Percentiles rank a stretch among this genome's conserved stretches.
Evolutionary conservation across 805 yeast genomes (phyloP).

Genomic region (Nakazawaea holstii): DNA sequence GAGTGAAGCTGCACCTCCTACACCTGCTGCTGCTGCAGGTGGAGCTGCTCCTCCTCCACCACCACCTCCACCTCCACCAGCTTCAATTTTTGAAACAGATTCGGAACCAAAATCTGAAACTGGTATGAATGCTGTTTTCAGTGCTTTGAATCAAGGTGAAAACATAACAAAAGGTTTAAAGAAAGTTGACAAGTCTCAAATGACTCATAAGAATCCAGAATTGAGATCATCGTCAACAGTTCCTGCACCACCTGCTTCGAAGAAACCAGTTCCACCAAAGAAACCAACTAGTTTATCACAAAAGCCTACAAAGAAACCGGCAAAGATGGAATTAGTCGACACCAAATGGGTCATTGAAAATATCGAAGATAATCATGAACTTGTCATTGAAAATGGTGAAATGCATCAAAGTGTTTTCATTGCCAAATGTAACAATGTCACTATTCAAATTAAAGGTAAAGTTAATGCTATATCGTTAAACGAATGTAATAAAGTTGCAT

Average conservation of each 20-base stretch:
- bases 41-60: conserved; percentile 76
- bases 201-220: conserved; percentile 89
- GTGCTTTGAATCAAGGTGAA: conserved; percentile 85
- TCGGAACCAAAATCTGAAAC: conserved; percentile 21
- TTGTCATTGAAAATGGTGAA: conserved; percentile 62
- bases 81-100: conserved; percentile 51
- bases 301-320: conserved; percentile 31
- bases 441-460: conserved; percentile 85
- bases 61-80: conserved; percentile 86
- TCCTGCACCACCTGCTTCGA: conserved; percentile 36
- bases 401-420: conserved; percentile 87
- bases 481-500: conserved; percentile 64
- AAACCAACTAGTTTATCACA: conserved; percentile 62
- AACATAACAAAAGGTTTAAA: conserved; percentile 78
- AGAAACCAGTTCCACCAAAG: conserved; percentile 74
- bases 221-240: conserved; percentile 56
- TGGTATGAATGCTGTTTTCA: conserved; percentile 86
- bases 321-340: conserved; percentile 68
- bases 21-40: conserved; percentile 29
- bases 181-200: conserved; percentile 88
- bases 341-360: conserved; percentile 88
- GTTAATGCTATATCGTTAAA: conserved; percentile 82
- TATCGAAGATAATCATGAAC: conserved; percentile 57
- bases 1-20: conserved; percentile 20
- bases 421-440: conserved; percentile 68